Base-by-base conservation (phyloP, 2,329 filamentous ascomycete species). In the Neospermospora avenae region DNA sequence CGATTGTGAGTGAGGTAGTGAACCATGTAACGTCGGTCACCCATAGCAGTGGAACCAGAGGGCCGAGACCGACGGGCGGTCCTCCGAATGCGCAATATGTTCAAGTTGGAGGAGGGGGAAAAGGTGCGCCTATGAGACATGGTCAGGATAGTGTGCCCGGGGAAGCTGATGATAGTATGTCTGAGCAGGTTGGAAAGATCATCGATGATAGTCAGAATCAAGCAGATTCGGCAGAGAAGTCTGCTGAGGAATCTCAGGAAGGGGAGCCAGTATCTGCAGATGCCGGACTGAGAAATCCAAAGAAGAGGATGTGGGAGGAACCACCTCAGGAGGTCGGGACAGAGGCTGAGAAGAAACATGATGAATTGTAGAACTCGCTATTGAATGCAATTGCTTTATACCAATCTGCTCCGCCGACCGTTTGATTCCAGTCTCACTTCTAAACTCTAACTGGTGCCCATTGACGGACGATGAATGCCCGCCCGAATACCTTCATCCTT, bases 231-330 rank as follows among this genome's bases (percentile, higher is more conserved):
- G 52, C 72, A 72, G 65, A 73, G 68, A 64, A 75, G 45, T 65
- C 67, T 61, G 62, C 69, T 66, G 66, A 68, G 61, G 63, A 69
- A 22, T 11, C 10, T 41, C n/a, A 66, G 28, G 72, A 72, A 61
- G 72, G 70, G 54, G 69, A 66, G 65, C 75, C 71, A 70, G 57
- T 73, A 69, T 45, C 74, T 72, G 64, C 71, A 67, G 63, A 75
- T 20, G 46, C 39, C 35, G 53, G 64, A 16, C 42, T 49, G 25
- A 60, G 71, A 28, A 86, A 86, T 70, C 81, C 82, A 6, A 85
- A 81, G 76, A 86, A 86, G 76, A 80, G 83, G 74, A 81, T 81
- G 74, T 84, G 83, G 77, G 83, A 86, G 65, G 82, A 82, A 59
- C 73, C 76, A 59, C 73, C 76, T 31, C 71, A 68, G 45, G 75